phyloP scores from a whole-genome alignment of 2,329 filamentous ascomycete genomes.

The Tolypocladium inflatum region DNA sequence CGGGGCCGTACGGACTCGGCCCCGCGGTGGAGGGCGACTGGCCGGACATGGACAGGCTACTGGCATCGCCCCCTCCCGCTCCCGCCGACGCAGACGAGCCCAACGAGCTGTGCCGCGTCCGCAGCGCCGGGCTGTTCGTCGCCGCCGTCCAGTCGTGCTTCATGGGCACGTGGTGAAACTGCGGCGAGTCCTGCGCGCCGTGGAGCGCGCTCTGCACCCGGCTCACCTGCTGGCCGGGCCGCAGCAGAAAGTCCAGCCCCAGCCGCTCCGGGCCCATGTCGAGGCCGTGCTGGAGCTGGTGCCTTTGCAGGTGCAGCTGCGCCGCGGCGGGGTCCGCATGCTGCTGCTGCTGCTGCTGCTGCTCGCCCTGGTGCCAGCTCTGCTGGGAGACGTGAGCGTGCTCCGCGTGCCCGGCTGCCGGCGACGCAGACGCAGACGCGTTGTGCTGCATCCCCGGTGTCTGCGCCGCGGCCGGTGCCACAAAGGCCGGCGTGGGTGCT shows the following conservation, averaged over 20 bases:
- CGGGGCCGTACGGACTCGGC: neutral
- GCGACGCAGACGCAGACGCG: neutral
- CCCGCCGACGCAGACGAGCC: neutral
- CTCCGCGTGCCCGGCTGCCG: neutral
- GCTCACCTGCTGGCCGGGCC: slow-evolving; percentile 27
- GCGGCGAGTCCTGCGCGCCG: slow-evolving; percentile 34
- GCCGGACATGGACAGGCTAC: neutral
- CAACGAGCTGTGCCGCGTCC: neutral
- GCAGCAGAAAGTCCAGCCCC: slow-evolving; percentile 64
- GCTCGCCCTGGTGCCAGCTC: neutral
- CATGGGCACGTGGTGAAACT: slow-evolving; percentile 37
- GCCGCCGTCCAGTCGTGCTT: slow-evolving; percentile 37
- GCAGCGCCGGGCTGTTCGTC: neutral
- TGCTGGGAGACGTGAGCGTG: neutral
- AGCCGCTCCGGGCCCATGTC: slow-evolving; percentile 58
- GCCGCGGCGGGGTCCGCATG: slow-evolving; percentile 4
- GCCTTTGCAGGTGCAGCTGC: slow-evolving; percentile 36
- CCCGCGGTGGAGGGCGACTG: neutral
- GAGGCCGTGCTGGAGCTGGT: slow-evolving; percentile 43
- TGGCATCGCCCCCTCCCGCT: neutral
- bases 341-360: neutral
- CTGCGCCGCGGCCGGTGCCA: slow-evolving; percentile 4
- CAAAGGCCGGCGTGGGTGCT: slow-evolving; percentile 20
- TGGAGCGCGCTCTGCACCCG: slow-evolving; percentile 41
- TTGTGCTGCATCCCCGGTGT: neutral